Percentiles rank a stretch among this genome's conserved stretches.
These are phyloP conservation scores for Rhizophora apiculata DNA, from an alignment of 345 rosid genomes.

Conservation along the genomic window DNA sequence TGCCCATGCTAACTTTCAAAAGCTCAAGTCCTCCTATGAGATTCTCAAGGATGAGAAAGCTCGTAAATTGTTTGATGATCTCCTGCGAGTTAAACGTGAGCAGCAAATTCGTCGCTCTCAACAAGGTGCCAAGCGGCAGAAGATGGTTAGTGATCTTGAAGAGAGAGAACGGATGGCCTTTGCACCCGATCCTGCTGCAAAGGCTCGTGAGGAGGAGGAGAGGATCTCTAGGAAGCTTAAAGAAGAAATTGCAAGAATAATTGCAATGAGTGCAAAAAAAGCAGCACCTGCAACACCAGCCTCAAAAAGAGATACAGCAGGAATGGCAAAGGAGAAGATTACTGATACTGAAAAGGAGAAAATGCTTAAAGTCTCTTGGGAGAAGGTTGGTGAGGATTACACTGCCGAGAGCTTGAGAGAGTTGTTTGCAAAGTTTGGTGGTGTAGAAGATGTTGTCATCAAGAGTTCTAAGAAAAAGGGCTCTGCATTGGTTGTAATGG, in stretches of 20 bases:
- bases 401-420: conserved; percentile 57
- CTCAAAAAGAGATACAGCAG: conserved; percentile 31
- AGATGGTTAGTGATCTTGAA: conserved; percentile 80
- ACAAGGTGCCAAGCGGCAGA: conserved; percentile 63
- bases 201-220: conserved; percentile 59
- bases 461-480: conserved; percentile 64
- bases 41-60: conserved; percentile 78
- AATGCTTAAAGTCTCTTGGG: conserved; percentile 80
- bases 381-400: conserved; percentile 56
- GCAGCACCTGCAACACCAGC: conserved; percentile 26
- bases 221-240: conserved; percentile 60
- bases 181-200: conserved; percentile 43
- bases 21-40: conserved; percentile 69
- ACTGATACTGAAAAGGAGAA: conserved; percentile 50
- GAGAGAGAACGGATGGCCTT: conserved; percentile 70
- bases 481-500: conserved; percentile 83
- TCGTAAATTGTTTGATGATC: conserved; percentile 77
- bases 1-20: conserved; percentile 72
- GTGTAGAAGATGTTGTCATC: conserved; percentile 72
- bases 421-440: conserved; percentile 68
- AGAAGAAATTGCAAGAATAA: conserved; percentile 71
- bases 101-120: conserved; percentile 46
- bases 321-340: conserved; percentile 26
- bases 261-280: conserved; percentile 50
- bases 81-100: conserved; percentile 63